Percentiles rank a stretch among this genome's conserved stretches.
These are phyloP conservation scores for Fusarium multiceps DNA, from an alignment of 2,329 filamentous ascomycete genomes.

Conservation along the genomic window DNA sequence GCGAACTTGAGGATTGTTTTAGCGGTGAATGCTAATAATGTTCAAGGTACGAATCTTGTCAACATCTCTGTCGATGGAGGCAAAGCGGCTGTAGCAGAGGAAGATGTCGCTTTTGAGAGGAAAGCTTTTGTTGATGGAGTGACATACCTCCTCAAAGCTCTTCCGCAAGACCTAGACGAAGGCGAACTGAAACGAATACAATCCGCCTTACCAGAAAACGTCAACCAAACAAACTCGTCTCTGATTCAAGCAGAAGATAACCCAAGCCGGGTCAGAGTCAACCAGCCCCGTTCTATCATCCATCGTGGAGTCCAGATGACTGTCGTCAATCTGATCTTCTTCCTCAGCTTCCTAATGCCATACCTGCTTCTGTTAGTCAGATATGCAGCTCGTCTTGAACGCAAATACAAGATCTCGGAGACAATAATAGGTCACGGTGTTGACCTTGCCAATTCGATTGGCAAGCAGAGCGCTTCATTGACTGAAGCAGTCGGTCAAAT, in stretches of 20 bases:
- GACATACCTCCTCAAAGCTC: conserved; percentile 71
- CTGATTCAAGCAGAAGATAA: conserved; percentile 2
- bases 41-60: conserved; percentile 44
- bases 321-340: conserved; percentile 69
- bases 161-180: conserved; percentile 67
- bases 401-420: conserved; percentile 75
- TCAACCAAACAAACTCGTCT: conserved; percentile 7
- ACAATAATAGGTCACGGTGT: conserved; percentile 75
- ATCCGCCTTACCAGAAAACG: conserved; percentile 42
- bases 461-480: conserved; percentile 66
- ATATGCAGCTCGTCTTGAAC: conserved; percentile 70
- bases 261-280: neutral
- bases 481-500: conserved; percentile 68
- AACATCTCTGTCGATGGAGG: conserved; percentile 46
- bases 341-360: conserved; percentile 70
- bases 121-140: conserved; percentile 73
- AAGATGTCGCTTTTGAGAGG: conserved; percentile 56
- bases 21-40: conserved; percentile 5
- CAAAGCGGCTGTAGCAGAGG: conserved; percentile 39
- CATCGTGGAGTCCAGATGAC: conserved; percentile 67
- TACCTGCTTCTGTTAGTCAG: conserved; percentile 67
- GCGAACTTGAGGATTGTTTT: neutral
- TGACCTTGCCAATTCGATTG: conserved; percentile 67
- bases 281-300: conserved; percentile 59
- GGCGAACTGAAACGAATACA: conserved; percentile 60